These are phyloP conservation scores for Populus tremula DNA, from an alignment of 345 rosid species.

Conservation along the genomic window DNA sequence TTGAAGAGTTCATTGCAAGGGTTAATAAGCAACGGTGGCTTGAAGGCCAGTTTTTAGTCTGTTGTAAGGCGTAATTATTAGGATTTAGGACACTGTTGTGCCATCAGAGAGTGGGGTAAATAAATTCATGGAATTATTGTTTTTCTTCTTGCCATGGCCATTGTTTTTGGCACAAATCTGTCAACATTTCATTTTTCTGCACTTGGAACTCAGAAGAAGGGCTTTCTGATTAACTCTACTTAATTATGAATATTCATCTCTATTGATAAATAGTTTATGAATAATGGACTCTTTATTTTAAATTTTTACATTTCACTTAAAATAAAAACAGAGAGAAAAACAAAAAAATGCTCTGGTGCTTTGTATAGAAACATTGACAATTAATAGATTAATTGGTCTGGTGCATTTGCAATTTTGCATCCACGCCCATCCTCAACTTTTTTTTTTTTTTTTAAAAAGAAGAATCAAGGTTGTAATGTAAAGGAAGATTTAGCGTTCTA, in stretches of 20 bases:
- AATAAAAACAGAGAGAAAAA: not conserved
- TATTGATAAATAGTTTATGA: not conserved
- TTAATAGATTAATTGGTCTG: not conserved
- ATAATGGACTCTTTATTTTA: not conserved
- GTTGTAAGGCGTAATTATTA: constrained; percentile 9
- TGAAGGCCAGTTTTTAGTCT: constrained; percentile 33
- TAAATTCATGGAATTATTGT: not conserved
- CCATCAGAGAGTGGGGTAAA: not conserved
- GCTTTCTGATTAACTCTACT: not conserved
- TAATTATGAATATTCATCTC: too few relatives aligned
- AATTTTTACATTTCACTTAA: not conserved
- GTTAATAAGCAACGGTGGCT: constrained; percentile 56
- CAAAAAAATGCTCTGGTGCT: not conserved
- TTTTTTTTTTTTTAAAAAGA: not conserved
- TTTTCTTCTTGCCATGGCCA: not conserved
- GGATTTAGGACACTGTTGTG: not conserved
- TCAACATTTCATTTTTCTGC: not conserved
- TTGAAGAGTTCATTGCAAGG: constrained; percentile 68
- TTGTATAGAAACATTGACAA: not conserved
- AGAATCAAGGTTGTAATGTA: not conserved
- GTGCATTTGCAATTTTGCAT: not conserved
- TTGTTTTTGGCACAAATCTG: not conserved
- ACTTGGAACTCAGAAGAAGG: not conserved
- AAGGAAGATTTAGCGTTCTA: not conserved
- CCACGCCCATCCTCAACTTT: too few relatives aligned